A percentile compares a stretch with the other conserved stretches of the same genome.
phyloP scores from a whole-genome alignment of 768 basidiomycete genomes.

The Nidularia sp. region DNA sequence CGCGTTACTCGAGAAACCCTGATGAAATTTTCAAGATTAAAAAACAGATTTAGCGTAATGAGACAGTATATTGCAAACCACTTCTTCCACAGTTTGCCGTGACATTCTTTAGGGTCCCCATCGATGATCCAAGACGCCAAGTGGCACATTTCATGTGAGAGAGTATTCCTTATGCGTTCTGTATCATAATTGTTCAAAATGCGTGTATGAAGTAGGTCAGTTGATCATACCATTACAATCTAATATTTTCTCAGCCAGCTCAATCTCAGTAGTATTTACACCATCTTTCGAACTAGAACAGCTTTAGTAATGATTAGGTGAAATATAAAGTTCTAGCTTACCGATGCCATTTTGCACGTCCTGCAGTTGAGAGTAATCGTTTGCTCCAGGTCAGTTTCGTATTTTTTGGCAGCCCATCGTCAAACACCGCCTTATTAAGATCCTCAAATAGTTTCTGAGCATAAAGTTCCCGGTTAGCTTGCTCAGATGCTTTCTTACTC shows the following conservation, averaged over 20 bases:
- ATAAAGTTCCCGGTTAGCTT: slow-evolving; percentile 41
- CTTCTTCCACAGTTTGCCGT: slow-evolving; percentile 66
- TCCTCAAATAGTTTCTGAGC: slow-evolving; percentile 57
- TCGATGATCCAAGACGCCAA: slow-evolving; percentile 84
- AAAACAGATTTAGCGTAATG: too few relatives aligned
- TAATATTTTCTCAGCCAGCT: slow-evolving; percentile 79
- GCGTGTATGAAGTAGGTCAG: neutral
- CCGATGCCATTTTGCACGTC: slow-evolving; percentile 64
- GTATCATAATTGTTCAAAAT: neutral
- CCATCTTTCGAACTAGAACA: slow-evolving; percentile 50
- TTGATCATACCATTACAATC: slow-evolving; percentile 64
- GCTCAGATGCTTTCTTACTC: slow-evolving; percentile 44
- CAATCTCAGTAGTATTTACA: slow-evolving; percentile 58
- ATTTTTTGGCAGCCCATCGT: slow-evolving; percentile 43
- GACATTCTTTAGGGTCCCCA: slow-evolving; percentile 62
- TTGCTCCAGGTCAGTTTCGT: slow-evolving; percentile 67
- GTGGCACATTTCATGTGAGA: slow-evolving; percentile 93
- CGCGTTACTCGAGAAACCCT: slow-evolving; percentile 74
- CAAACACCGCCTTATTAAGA: slow-evolving; percentile 57
- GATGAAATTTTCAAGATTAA: neutral
- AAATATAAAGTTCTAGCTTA: slow-evolving; percentile 14
- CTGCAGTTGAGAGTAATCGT: slow-evolving; percentile 63
- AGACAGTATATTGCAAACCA: slow-evolving; percentile 43
- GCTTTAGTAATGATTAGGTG: neutral
- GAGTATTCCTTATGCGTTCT: slow-evolving; percentile 80